Evolutionary conservation across 225 moss, liverwort and hornwort species (phyloP), one percentile per base, ranked within the genome.

Genomic region (Antitrichia curtipendula): DNA sequence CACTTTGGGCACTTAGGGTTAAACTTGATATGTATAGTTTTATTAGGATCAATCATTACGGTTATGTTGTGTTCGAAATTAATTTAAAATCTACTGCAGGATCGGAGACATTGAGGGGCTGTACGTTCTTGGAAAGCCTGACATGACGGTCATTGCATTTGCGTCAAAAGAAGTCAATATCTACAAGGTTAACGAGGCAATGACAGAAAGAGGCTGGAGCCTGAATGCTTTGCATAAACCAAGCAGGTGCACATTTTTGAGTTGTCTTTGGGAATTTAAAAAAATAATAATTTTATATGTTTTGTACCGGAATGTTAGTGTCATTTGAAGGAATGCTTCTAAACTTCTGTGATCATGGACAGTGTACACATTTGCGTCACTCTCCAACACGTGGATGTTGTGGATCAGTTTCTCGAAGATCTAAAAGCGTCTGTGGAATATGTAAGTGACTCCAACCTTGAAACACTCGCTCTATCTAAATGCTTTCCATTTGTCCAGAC

Each of bases 141-240:
- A 95, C 36, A 97, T 97, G 96, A 96, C 99, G 27, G 96, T 99
- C 81, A 84, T 99, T 85, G 99, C 99, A 57, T 91, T 99, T 80
- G 96, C 92, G 36, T 96, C 99, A 45, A 93, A 91, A 66, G 96
- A 95, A 77, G 65, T 97, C 61, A 94, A 99, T 80, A 95, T 99
- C 36, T 99, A 99, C 85, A 97, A 99, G 91, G 95, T 99, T 75
- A 99, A 99, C 87, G 97, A 97, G 85, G 96, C 94, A 64, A 99
- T 99, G 99, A 31, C 95, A 25, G 92, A 93, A 78, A 95, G 90
- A 91, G 99, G 97, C 81, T 99, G 99, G 99, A 96, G 95, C 85
- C 92, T 99, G 66, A 99, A 99, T 91, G 95, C 99, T n/a, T 90
- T 99, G 88, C 97, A 99, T 84, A 95, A 96, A 90, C 99, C 99